phyloP scores from a whole-genome alignment of 257 asterid species.

The Jaltomata sinuosa region DNA sequence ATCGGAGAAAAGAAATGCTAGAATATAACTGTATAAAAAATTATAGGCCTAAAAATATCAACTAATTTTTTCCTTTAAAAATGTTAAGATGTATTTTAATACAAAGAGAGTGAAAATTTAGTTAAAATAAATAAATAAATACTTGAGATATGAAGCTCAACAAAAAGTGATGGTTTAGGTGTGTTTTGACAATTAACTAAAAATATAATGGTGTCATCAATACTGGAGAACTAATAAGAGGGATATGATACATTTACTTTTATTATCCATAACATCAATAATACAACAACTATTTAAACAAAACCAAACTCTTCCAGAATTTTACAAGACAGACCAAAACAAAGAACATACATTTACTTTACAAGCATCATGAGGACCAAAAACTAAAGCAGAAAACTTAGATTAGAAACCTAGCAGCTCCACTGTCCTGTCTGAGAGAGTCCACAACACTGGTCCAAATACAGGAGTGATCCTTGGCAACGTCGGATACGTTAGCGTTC shows the following conservation, averaged over 20 bases:
- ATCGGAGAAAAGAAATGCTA: too few relatives aligned
- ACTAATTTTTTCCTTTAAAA: too few relatives aligned
- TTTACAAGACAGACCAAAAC: neutral
- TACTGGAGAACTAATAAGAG: neutral
- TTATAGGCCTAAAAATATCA: too few relatives aligned
- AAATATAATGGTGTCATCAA: neutral
- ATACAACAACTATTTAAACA: neutral
- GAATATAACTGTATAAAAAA: too few relatives aligned
- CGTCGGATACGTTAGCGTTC: constrained; percentile 40
- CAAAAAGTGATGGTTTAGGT: too few relatives aligned
- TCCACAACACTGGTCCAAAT: constrained; percentile 12
- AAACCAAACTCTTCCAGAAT: neutral
- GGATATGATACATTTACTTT: neutral
- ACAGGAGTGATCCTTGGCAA: constrained; percentile 33
- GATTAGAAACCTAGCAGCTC: constrained; percentile 1
- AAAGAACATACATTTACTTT: neutral
- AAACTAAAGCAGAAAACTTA: neutral
- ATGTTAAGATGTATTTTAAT: too few relatives aligned
- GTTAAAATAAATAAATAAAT: too few relatives aligned
- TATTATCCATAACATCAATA: neutral
- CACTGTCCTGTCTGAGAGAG: neutral
- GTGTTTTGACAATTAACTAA: too few relatives aligned
- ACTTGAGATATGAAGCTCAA: too few relatives aligned
- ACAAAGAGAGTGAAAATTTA: too few relatives aligned
- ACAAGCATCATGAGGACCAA: neutral